These are phyloP conservation scores for Helotiales sp. DNA, from an alignment of 2,329 filamentous ascomycete species.

Conservation along the genomic window DNA sequence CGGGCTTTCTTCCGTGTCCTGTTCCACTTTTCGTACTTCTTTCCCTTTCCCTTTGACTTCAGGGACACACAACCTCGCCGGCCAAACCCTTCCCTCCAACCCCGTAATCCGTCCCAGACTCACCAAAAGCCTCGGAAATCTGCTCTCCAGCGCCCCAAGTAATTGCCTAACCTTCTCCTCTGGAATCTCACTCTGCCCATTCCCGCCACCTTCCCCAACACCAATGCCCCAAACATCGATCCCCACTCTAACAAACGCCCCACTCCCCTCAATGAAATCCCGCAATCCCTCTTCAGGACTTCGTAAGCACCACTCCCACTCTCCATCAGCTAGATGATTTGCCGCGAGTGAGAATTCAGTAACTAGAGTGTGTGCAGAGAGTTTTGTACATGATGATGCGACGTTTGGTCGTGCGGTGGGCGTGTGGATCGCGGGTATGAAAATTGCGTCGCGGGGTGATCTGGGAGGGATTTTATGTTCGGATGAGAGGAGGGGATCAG, in stretches of 20 bases:
- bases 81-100: conserved; percentile 26
- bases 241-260: conserved; percentile 20
- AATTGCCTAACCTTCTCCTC: conserved; percentile 19
- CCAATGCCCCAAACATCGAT: conserved; percentile 27
- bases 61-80: conserved; percentile 17
- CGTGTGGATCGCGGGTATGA: conserved; percentile 65
- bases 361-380: conserved; percentile 21
- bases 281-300: not conserved
- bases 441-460: conserved; percentile 63
- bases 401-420: conserved; percentile 60
- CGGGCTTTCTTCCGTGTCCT: not conserved
- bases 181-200: conserved; percentile 13
- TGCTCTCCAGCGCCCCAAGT: conserved; percentile 26
- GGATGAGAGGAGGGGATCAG: conserved; percentile 60
- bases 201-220: not conserved
- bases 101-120: conserved; percentile 15
- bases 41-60: not conserved
- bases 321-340: conserved; percentile 5
- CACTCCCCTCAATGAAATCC: conserved; percentile 22
- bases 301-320: conserved; percentile 21
- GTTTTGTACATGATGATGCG: conserved; percentile 50
- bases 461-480: conserved; percentile 59
- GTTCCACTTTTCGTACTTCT: not conserved
- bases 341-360: conserved; percentile 20
- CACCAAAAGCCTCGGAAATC: conserved; percentile 23